Evolutionary conservation across 805 yeast species (phyloP), one percentile per base, ranked within the genome.

Genomic region (Allodekkera sacchari): DNA sequence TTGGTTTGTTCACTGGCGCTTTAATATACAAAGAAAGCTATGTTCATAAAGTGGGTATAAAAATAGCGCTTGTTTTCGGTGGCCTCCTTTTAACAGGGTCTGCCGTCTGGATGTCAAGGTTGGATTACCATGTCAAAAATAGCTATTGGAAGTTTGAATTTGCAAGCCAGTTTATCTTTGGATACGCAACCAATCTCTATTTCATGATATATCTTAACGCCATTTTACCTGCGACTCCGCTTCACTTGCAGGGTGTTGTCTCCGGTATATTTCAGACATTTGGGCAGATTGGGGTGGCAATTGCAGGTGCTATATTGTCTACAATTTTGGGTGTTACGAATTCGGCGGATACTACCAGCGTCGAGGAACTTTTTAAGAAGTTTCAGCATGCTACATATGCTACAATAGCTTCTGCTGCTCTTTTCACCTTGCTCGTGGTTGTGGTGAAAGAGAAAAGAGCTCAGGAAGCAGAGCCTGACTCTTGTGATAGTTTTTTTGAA

Each of bases 191-290:
- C 1, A 61, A 59, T 24, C 31, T 53, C 3, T 63, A 50, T 37
- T 60, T 57, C 40, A 48, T 59, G 18, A 49, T 59, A 3, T 63
- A 53, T 31, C 33, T 54, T 23, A 55, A 48, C 20, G 48, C 55
- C 4, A 42, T 61, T 7, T 44, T 51, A 23, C 51, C 36, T 27
- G 18, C 24, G 13, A 42, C 46, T 7, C 48, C 48, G 12, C 13
- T 39, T 13, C 44, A 43, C 27, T 28, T 43, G 14, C 48, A 42
- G 26, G 46, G 48, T 3, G 30, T 34, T n/a, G 39, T 42, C 11
- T 25, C 41, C 12, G 48, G 48, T 8, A 35, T 42, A 16, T 39
- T 32, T 28, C 35, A 31, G 14, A 37, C 46, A 1, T 37, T 34
- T 23, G 37, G 39, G 5, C 48, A 43, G 28, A 28, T 39, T 10